A percentile compares a stretch with the other conserved stretches of the same genome.
Evolutionary conservation across 1,139 yeast genomes (phyloP).

Genomic region (Magnusiomyces suaveolens): DNA sequence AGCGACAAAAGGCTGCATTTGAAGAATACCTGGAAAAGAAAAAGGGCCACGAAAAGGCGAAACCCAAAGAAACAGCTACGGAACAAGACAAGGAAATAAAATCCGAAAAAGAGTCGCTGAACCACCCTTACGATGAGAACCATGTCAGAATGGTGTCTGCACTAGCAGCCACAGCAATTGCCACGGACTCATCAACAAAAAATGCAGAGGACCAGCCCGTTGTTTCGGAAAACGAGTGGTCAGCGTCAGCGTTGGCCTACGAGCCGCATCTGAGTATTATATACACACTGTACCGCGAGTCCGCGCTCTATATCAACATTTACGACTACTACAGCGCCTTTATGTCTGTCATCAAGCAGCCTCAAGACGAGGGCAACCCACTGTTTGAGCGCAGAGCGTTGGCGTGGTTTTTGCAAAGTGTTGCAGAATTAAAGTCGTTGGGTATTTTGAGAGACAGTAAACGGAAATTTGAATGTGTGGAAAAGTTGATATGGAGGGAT

Average conservation of each 20-base stretch:
- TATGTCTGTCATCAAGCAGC: conserved; percentile 36
- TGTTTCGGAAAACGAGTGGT: conserved; percentile 19
- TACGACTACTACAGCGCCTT: conserved; percentile 72
- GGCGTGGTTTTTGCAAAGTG: conserved; percentile 50
- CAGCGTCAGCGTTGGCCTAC: conserved; percentile 17
- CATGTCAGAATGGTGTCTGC: neutral
- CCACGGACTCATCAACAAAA: conserved; percentile 14
- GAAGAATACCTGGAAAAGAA: neutral
- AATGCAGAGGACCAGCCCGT: conserved; percentile 17
- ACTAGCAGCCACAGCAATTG: neutral
- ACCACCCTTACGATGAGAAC: neutral
- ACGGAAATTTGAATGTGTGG: conserved; percentile 44
- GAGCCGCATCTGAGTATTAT: conserved; percentile 50
- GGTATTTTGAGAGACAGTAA: conserved; percentile 46
- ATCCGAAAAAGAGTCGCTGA: neutral
- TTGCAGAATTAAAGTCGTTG: conserved; percentile 44
- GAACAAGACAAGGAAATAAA: neutral
- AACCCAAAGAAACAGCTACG: neutral
- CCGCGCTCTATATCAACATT: conserved; percentile 62
- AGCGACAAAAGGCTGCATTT: neutral
- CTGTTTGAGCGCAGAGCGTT: conserved; percentile 45
- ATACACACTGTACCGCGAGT: conserved; percentile 69
- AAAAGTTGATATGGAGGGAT: conserved; percentile 53
- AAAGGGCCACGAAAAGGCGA: neutral
- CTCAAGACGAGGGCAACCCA: conserved; percentile 16